Evolutionary conservation across 108 stramenopile species (phyloP), one percentile per base, ranked within the genome.

Genomic region (Pseudonitzschia multistriata): DNA sequence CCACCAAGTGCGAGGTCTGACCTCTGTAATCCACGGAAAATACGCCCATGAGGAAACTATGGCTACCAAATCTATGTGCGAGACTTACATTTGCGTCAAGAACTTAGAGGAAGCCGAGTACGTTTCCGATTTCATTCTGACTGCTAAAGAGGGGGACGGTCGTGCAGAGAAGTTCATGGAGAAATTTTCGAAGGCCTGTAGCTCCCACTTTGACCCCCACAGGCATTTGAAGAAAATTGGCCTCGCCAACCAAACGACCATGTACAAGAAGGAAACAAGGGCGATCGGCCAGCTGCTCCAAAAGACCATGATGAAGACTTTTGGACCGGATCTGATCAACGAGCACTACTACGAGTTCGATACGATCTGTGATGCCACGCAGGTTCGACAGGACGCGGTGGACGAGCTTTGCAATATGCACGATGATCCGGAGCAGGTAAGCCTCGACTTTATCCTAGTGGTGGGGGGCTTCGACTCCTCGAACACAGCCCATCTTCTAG

Each of bases 181-280:
- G 42, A 79, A 96, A 54, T 97, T 97, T 70, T 73, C 86, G 53
- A 95, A 94, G 40, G 96, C 95, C 27, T 77, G 94, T 31, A 92
- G 89, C 34, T 62, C 88, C 71, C 92, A 90, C 49, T 97, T 97
- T 72, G 97, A 97, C 80, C 97, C 97, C 22, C 94, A 97, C 87
- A 88, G 71, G 33, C 84, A 90, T 81, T 82, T 97, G 36, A 40
- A 80, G 13, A 97, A 96, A 79, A 81, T 97, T 45, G 97, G 97
- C 19, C 76, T 97, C 54, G 97, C 97, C 34, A 97, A 97, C 81
- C 97, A 97, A 82, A 97, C 97, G 25, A 97, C 97, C 47, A 97
- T 97, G 97, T 97, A 97, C 85, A 97, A 97, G 88, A 91, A 96
- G 70, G 97, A 97, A 79, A 97, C 97, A 14, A 82, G 92, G 42